Evolutionary conservation across 257 asterid species (phyloP).

Genomic region (Linaria vulgaris): DNA sequence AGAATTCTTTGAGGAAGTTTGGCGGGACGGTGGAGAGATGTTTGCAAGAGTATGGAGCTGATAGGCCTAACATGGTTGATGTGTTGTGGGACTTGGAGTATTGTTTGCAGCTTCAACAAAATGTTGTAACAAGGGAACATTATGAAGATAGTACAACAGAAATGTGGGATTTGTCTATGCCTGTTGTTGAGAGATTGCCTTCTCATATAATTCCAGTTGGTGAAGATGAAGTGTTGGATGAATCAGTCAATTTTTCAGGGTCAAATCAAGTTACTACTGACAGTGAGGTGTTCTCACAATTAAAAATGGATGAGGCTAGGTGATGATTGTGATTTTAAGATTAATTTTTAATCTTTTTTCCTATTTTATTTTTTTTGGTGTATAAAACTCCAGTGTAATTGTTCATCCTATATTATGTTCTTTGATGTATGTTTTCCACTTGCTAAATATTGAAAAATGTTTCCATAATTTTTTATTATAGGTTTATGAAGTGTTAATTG

Average conservation of each 20-base stretch:
- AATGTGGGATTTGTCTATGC: slow-evolving; percentile 37
- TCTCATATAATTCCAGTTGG: slow-evolving; percentile 15
- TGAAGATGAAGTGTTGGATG: slow-evolving; percentile 12
- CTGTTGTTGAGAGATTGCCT: slow-evolving; percentile 35
- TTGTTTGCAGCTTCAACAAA: slow-evolving; percentile 43
- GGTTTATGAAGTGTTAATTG: no score
- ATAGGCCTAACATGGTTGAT: slow-evolving; percentile 57
- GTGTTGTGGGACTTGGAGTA: slow-evolving; percentile 73
- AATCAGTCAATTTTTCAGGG: neutral
- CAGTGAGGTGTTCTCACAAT: slow-evolving; percentile 39
- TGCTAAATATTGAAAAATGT: no score
- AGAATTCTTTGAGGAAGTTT: slow-evolving; percentile 47
- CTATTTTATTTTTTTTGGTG: neutral
- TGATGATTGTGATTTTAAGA: slow-evolving; percentile 19
- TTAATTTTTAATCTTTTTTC: neutral
- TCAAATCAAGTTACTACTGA: slow-evolving; percentile 28
- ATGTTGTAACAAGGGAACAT: slow-evolving; percentile 25
- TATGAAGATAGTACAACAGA: slow-evolving; percentile 43
- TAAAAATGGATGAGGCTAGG: slow-evolving; percentile 39
- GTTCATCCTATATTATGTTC: no score
- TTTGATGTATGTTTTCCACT: no score
- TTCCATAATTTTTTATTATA: no score
- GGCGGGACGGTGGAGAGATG: slow-evolving; percentile 53
- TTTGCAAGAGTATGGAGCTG: slow-evolving; percentile 43
- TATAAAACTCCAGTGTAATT: no score